These are phyloP conservation scores for Diplodia intermedia DNA, from an alignment of 2,329 filamentous ascomycete species.

Conservation along the genomic window DNA sequence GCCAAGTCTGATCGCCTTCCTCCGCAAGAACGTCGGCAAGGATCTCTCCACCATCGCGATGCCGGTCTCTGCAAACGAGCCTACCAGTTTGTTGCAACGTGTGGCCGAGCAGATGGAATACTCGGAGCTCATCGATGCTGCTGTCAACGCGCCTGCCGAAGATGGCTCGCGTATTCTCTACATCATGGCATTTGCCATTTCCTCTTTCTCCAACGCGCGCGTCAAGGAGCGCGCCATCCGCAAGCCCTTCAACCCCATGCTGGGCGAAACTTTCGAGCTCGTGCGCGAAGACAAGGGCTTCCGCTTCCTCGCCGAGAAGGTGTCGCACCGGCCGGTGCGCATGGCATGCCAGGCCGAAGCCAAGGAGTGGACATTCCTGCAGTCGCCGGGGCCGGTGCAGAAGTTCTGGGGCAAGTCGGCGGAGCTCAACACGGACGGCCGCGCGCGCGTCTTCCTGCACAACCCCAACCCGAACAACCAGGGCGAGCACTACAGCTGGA, in stretches of 20 bases:
- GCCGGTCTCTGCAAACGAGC: slow-evolving; percentile 96
- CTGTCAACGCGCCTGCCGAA: slow-evolving; percentile 58
- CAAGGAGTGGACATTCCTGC: slow-evolving; percentile 82
- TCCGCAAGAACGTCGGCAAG: slow-evolving; percentile 97
- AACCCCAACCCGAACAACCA: slow-evolving; percentile 41
- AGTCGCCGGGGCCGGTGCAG: slow-evolving; percentile 86
- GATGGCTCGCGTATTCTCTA: slow-evolving; percentile 78
- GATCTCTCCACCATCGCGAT: slow-evolving; percentile 96
- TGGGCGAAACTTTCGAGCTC: slow-evolving; percentile 94
- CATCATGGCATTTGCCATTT: slow-evolving; percentile 89
- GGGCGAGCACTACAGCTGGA: slow-evolving; percentile 89
- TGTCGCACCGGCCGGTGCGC: slow-evolving; percentile 88
- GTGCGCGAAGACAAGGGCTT: slow-evolving; percentile 87
- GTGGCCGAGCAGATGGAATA: slow-evolving; percentile 93
- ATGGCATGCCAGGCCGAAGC: slow-evolving; percentile 94
- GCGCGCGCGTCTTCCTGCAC: slow-evolving; percentile 78
- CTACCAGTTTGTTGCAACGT: slow-evolving; percentile 84
- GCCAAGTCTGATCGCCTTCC: slow-evolving; percentile 89
- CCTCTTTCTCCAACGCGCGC: slow-evolving; percentile 79
- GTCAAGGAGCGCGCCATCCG: slow-evolving; percentile 90
- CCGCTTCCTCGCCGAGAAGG: slow-evolving; percentile 93
- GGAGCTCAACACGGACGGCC: slow-evolving; percentile 91
- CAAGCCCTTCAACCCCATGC: slow-evolving; percentile 96
- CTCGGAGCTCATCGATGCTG: slow-evolving; percentile 78
- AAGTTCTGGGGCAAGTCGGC: slow-evolving; percentile 99